A percentile compares a stretch with the other conserved stretches of the same genome.
These are phyloP conservation scores for Sphagnum magellanicum DNA, from an alignment of 228 moss, liverwort and hornwort species.

Conservation along the genomic window DNA sequence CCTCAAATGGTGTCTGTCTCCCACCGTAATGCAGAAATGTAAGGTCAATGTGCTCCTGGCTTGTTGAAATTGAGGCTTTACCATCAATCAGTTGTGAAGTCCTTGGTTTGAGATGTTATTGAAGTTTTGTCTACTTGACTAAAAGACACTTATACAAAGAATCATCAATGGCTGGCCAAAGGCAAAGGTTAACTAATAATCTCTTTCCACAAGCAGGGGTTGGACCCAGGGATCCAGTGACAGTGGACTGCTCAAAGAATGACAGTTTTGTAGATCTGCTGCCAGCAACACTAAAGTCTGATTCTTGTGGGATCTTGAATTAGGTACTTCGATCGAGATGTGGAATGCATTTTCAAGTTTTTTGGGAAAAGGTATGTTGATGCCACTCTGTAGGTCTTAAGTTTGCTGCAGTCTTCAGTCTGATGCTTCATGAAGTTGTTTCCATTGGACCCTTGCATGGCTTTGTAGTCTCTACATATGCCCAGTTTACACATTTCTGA, in stretches of 20 bases:
- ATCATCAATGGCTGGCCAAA: too few relatives aligned
- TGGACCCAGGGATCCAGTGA: too few relatives aligned
- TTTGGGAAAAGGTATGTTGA: slow-evolving; percentile 72
- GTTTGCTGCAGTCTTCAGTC: not conserved
- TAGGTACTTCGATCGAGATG: slow-evolving; percentile 97
- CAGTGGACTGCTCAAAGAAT: too few relatives aligned
- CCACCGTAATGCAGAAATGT: slow-evolving; percentile 97
- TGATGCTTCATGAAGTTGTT: not conserved
- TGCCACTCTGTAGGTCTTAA: too few relatives aligned
- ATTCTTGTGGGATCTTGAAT: not conserved
- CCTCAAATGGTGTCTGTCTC: slow-evolving; percentile 99
- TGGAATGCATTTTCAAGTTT: slow-evolving; percentile 97
- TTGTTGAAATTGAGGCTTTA: not conserved
- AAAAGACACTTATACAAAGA: too few relatives aligned
- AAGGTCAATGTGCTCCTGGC: slow-evolving; percentile 9
- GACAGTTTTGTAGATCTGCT: not conserved
- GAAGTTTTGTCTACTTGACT: too few relatives aligned
- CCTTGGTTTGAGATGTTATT: too few relatives aligned
- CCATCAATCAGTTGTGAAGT: too few relatives aligned
- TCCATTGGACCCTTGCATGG: not conserved
- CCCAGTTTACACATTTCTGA: too few relatives aligned
- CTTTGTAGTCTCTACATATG: not conserved
- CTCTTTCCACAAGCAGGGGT: too few relatives aligned
- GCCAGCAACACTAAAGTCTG: not conserved
- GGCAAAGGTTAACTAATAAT: too few relatives aligned